Evolutionary conservation across 2,329 filamentous ascomycete species (phyloP), one percentile per base, ranked within the genome.

Genomic region (Pseudovirgaria hyperparasitica): DNA sequence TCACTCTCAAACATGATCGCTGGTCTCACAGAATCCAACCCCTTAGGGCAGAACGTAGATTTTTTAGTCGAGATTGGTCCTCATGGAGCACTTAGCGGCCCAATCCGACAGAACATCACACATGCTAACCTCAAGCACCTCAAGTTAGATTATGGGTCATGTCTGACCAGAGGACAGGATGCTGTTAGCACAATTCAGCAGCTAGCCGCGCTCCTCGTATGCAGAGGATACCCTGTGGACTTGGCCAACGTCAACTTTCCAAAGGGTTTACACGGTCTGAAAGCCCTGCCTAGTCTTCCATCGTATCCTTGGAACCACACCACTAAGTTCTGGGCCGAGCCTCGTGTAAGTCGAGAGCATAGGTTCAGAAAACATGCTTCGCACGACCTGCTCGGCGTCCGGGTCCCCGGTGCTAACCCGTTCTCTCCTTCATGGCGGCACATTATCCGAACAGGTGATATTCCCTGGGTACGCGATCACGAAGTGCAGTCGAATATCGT

Each of bases 231-330:
- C n/a, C 8, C 19, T 2, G 9, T 50, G 4, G 35, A 41, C 9
- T 33, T 45, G n/a, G 35, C 29, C n/a, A 35, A 31, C 16, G 36
- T 45, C 20, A 47, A 49, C 29, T 39, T 32, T 25, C 38, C 40
- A 29, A 27, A 43, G 29, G 33, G 28, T 31, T 6, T 12, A 31
- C 13, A 26, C 26, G n/a, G 16, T 22, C 24, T 10, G 30, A 39
- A 10, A 23, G 35, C 45, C 5, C 28, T 39, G 22, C 29, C 34
- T 5, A 35, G 37, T 7, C 42, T 50, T 2, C 39, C 45, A 4
- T 29, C 35, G 3, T 50, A 48, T 19, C 35, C 36, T 4, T 50
- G 42, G 41, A 39, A 45, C 25, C 42, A 48, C 30, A 26, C 33
- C 7, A 31, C 27, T 13, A 22, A 32, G 6, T 40, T 35, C 29